A percentile compares a stretch with the other conserved stretches of the same genome.
phyloP scores from a whole-genome alignment of 176 grass and related monocot species.

The Oryza meyeriana region DNA sequence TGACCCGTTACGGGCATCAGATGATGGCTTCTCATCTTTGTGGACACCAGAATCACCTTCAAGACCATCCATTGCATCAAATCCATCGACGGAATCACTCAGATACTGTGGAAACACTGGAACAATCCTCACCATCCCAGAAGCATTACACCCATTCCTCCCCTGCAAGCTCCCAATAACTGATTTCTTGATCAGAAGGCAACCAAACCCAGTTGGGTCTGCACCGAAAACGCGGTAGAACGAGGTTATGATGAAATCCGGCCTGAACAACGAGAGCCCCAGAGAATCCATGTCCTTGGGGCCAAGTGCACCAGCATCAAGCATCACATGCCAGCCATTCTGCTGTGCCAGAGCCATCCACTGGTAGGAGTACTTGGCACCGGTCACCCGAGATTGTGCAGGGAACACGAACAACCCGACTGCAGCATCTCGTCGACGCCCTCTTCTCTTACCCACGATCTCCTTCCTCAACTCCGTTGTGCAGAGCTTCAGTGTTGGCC shows the following conservation, averaged over 20 bases:
- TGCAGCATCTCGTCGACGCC: conserved; percentile 60
- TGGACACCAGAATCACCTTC: conserved; percentile 55
- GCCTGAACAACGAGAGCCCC: conserved; percentile 86
- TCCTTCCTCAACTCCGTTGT: conserved; percentile 87
- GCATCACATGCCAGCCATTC: conserved; percentile 98
- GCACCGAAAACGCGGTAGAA: conserved; percentile 93
- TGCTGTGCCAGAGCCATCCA: conserved; percentile 99
- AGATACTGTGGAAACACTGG: conserved; percentile 95
- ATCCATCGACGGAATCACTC: conserved; percentile 86
- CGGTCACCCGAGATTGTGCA: conserved; percentile 90
- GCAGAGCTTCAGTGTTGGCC: conserved; percentile 85
- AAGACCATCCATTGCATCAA: conserved; percentile 67
- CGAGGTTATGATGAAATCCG: conserved; percentile 97
- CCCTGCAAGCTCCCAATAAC: conserved; percentile 91
- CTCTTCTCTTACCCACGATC: conserved; percentile 76
- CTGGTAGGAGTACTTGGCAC: conserved; percentile 97
- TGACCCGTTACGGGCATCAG: conserved; percentile 42
- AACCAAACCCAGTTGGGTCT: conserved; percentile 97
- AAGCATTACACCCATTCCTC: conserved; percentile 77
- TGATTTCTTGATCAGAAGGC: conserved; percentile 98
- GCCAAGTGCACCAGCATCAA: conserved; percentile 91
- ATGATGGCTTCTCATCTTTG: conserved; percentile 51
- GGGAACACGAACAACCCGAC: conserved; percentile 94
- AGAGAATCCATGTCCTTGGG: conserved; percentile 99
- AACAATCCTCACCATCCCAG: conserved; percentile 93